phyloP scores from a whole-genome alignment of 1,139 yeast genomes.

The Saccharomyces hybrid region DNA sequence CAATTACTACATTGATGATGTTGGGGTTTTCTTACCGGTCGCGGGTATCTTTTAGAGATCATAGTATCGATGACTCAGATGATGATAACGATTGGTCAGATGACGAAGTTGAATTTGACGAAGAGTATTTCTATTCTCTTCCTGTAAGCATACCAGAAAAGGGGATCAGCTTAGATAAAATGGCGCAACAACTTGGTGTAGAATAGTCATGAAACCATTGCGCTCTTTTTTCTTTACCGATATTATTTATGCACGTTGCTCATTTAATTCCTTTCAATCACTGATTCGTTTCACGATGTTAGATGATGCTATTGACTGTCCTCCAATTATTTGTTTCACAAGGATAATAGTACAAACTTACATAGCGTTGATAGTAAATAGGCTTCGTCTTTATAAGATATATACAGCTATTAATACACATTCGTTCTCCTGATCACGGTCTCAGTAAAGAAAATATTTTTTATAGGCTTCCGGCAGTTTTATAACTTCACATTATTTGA shows the following conservation, averaged over 20 bases:
- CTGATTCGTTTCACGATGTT: neutral
- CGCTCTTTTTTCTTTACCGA: neutral
- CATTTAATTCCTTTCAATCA: neutral
- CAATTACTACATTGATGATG: constrained; percentile 7
- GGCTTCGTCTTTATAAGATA: neutral
- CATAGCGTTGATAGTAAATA: neutral
- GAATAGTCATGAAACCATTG: neutral
- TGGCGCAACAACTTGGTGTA: constrained; percentile 2
- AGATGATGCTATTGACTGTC: neutral
- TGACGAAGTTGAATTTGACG: constrained; percentile 4
- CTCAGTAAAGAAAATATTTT: too few species aligned
- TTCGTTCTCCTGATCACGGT: too few species aligned
- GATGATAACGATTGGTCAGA: constrained; percentile 5
- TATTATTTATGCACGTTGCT: neutral
- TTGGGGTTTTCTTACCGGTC: constrained; percentile 7
- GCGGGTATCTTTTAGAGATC: neutral
- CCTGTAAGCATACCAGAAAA: constrained; percentile 3
- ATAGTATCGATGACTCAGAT: neutral
- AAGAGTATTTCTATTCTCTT: constrained; percentile 3
- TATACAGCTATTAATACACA: neutral
- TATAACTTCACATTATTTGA: too few species aligned
- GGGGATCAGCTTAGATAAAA: constrained; percentile 2
- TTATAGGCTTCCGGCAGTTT: too few species aligned
- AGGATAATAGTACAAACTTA: neutral
- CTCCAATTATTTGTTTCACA: neutral